A percentile compares a stretch with the other conserved stretches of the same genome.
Evolutionary conservation across 2,329 filamentous ascomycete species (phyloP).

Genomic region (Fusarium papillatum): DNA sequence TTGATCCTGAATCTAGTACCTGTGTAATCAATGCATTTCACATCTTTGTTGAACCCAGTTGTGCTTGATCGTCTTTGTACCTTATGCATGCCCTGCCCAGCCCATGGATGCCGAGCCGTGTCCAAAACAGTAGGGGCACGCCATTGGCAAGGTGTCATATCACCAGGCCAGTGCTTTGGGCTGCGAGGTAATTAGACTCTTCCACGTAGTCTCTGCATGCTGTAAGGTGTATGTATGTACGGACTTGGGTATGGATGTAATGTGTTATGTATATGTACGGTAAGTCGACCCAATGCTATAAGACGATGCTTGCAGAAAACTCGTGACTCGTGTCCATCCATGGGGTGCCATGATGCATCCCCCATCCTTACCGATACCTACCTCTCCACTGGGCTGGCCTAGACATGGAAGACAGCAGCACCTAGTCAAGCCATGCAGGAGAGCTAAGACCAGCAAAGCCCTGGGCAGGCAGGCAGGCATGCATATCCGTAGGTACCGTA

Average conservation of each 20-base stretch:
- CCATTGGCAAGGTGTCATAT: neutral
- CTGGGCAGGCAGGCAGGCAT: neutral
- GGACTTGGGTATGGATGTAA: neutral
- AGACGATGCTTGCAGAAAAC: constrained; percentile 3
- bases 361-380: neutral
- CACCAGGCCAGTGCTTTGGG: neutral
- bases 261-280: neutral
- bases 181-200: constrained; percentile 3
- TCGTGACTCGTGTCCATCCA: constrained; percentile 1
- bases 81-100: neutral
- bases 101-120: too few species aligned
- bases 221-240: neutral
- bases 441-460: neutral
- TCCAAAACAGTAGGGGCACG: neutral
- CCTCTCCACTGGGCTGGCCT: neutral
- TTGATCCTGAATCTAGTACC: neutral
- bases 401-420: neutral
- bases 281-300: constrained; percentile 1
- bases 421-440: neutral
- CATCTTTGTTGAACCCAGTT: neutral
- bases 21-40: constrained; percentile 1
- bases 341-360: neutral
- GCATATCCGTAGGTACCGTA: neutral
- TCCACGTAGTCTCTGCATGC: constrained; percentile 1
- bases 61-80: neutral